Evolutionary conservation across 495 filamentous ascomycete species (phyloP), one percentile per base, ranked within the genome.

Genomic region (Neurospora sp.): DNA sequence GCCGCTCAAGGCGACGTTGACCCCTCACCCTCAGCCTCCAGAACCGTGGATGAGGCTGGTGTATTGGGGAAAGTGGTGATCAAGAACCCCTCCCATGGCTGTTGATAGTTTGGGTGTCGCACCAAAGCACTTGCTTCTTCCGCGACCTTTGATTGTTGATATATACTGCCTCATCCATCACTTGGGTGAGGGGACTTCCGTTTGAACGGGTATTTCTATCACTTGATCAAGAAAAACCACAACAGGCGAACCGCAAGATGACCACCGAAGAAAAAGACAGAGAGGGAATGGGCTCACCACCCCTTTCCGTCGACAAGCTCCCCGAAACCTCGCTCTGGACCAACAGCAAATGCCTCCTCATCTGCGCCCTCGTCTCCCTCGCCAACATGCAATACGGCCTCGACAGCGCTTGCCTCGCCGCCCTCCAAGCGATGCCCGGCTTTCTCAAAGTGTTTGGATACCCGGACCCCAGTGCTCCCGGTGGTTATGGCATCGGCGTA

Each of bases 351-450:
- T 83, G 82, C 31, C 70, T 83, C 62, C 62, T 81, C 17, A 83
- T 83, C 75, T 84, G 82, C 72, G 76, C 76, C 71, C 76, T 78
- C 66, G 81, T 84, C 43, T 79, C 82, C 17, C 78, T 83, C 48
- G 82, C 82, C 28, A 84, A 83, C 73, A 81, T 77, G 76, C 88
- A 90, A 77, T 90, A 90, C 81, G 88, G 88, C 5, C 77, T 89
- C 42, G 88, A 90, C 74, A 89, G 88, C 71, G 86, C 86, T 17
- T 79, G 87, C 40, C 85, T 90, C 66, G 87, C 86, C 21, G 86
- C 87, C 73, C 81, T 90, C 10, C 88, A 90, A 74, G 88, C 88
- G 42, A 90, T 90, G 88, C 76, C 85, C 13, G 88, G 88, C 2
- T 90, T 89, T 74, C 80, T 89, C 38, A 75, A 84, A 75, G 84